phyloP scores from a whole-genome alignment of 495 filamentous ascomycete genomes.

The Neurospora tetraspora region DNA sequence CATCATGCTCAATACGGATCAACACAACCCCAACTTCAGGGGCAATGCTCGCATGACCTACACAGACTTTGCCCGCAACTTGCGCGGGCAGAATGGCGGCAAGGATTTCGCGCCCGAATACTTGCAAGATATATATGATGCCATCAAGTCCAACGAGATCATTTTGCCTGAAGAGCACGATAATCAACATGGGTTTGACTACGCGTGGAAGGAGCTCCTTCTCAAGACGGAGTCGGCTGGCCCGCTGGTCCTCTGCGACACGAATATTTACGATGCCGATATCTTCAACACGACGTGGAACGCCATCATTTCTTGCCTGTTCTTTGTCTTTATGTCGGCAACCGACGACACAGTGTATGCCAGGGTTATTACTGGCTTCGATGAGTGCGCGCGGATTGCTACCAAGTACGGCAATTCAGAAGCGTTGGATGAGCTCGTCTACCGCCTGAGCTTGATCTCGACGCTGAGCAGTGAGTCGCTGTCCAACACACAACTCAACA shows the following conservation, averaged over 20 bases:
- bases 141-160: conserved; percentile 87
- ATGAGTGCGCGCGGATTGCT: conserved; percentile 91
- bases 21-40: conserved; percentile 90
- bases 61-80: conserved; percentile 71
- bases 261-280: conserved; percentile 90
- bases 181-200: conserved; percentile 90
- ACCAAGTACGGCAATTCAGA: conserved; percentile 76
- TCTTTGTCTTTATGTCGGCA: conserved; percentile 98
- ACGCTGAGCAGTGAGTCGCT: conserved; percentile 64
- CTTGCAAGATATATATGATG: conserved; percentile 79
- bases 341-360: conserved; percentile 96
- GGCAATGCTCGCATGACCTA: conserved; percentile 68
- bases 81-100: conserved; percentile 79
- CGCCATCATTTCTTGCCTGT: conserved; percentile 85
- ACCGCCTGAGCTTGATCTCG: conserved; percentile 80
- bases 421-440: conserved; percentile 82
- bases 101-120: conserved; percentile 80
- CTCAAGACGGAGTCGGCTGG: conserved; percentile 71
- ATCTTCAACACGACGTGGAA: conserved; percentile 98
- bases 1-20: conserved; percentile 91
- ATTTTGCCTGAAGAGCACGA: conserved; percentile 96
- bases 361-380: conserved; percentile 84
- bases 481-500: conserved; percentile 83
- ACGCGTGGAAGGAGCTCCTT: conserved; percentile 91
- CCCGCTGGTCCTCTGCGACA: conserved; percentile 69